Evolutionary conservation across 345 rosid genomes (phyloP).

Genomic region (Eucalyptus tenuipes): DNA sequence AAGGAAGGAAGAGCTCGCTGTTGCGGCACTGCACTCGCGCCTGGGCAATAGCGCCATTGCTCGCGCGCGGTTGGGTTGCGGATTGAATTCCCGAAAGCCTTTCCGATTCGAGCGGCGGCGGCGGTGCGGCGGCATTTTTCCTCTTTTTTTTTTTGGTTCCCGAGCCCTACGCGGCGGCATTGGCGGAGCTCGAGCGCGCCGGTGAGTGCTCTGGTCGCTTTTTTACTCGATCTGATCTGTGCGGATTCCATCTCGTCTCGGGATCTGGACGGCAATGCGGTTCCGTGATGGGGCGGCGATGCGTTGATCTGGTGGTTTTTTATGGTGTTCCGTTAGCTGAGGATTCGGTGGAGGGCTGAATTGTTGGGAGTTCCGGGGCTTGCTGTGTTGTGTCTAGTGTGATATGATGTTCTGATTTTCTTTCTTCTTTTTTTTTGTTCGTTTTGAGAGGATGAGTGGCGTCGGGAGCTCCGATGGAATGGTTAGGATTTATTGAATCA

Average conservation of each 20-base stretch:
- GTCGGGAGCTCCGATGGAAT: neutral
- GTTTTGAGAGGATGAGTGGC: neutral
- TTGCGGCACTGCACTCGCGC: neutral
- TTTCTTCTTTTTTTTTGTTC: neutral
- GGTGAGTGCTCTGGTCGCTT: neutral
- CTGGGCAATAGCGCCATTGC: neutral
- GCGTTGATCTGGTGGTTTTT: neutral
- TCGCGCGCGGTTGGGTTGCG: neutral
- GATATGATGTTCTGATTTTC: neutral
- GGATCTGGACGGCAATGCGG: neutral
- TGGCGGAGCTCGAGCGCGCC: neutral
- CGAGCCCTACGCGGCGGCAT: neutral
- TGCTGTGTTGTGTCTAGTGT: neutral
- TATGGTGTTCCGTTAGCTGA: neutral
- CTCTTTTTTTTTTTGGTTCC: neutral
- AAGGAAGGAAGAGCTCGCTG: neutral
- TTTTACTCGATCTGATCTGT: neutral
- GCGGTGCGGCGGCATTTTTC: neutral
- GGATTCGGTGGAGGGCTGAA: neutral
- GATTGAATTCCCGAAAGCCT: neutral
- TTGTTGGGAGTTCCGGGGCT: neutral
- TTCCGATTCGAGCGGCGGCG: neutral
- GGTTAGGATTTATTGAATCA: neutral
- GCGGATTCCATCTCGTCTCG: neutral
- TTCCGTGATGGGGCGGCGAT: neutral